phyloP scores from a whole-genome alignment of 495 filamentous ascomycete species.

The Xylaria telfairii region DNA sequence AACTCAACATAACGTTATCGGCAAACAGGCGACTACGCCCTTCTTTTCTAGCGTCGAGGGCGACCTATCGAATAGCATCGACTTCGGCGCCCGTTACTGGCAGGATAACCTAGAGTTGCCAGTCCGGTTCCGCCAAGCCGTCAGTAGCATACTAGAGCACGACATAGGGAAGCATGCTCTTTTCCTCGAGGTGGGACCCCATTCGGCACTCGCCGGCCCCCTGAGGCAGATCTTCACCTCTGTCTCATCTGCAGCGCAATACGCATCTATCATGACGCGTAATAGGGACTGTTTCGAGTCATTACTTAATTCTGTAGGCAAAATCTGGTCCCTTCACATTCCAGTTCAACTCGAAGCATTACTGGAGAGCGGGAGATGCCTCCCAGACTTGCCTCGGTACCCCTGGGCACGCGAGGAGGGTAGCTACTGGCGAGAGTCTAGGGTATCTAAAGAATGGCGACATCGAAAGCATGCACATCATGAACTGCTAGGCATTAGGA shows the following conservation, averaged over 20 bases:
- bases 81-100: slow-evolving; percentile 36
- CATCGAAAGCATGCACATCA: slow-evolving; percentile 44
- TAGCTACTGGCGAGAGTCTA: slow-evolving; percentile 47
- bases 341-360: slow-evolving; percentile 44
- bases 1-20: not conserved
- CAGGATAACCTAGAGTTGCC: slow-evolving; percentile 32
- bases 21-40: not conserved
- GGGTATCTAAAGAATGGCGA: slow-evolving; percentile 50
- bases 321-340: slow-evolving; percentile 40
- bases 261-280: slow-evolving; percentile 41
- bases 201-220: slow-evolving; percentile 58
- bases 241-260: slow-evolving; percentile 24
- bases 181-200: slow-evolving; percentile 63
- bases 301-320: slow-evolving; percentile 39
- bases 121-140: slow-evolving; percentile 38
- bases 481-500: slow-evolving; percentile 52
- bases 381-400: slow-evolving; percentile 40
- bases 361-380: slow-evolving; percentile 18
- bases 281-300: slow-evolving; percentile 36
- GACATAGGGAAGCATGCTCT: slow-evolving; percentile 29
- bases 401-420: slow-evolving; percentile 47
- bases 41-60: slow-evolving; percentile 46
- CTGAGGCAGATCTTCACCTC: slow-evolving; percentile 52
- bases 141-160: slow-evolving; percentile 25
- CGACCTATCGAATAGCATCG: not conserved